Evolutionary conservation across 1,139 yeast species (phyloP), one percentile per base, ranked within the genome.

Genomic region (Taphrina deformans): DNA sequence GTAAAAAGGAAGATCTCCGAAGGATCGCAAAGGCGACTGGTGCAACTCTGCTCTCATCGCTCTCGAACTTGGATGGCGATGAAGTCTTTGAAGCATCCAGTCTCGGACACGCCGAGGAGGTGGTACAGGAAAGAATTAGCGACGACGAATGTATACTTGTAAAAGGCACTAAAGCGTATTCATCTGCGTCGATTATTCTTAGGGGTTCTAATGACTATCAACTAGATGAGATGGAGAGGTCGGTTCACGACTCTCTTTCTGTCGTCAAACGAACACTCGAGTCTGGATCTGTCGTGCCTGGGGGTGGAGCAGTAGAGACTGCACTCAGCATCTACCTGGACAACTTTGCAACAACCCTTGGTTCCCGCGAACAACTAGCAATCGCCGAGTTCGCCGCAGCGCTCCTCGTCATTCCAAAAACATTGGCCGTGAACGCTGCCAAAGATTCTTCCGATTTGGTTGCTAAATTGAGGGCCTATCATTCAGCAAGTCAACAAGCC

Each of bases 21-120:
- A 85, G 99, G 80, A 93, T 95, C 72, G 98, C 99, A 10, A 85
- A 97, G 74, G 99, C 99, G 46, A 90, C 98, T 3, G 99, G 99
- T 67, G 99, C 97, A 48, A 89, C 97, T 2, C 80, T 95, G 73
- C 83, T 95, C 60, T 82, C 89, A 68, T 88, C 89, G 69, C 84
- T 95, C 83, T 87, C 97, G 67, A 93, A 95, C 75, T 82, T 95
- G 76, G 99, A 93, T 76, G 99, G 99, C 72, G 99, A 95, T 66
- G 99, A 95, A 77, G 90, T 95, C 41, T 95, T 92, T 75, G 99
- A 95, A 77, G 71, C 91, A 2, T 82, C 89, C 60, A 88, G 86
- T 75, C 80, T 95, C 72, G 99, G 99, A 68, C 78, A 82, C 66
- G 98, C 99, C 64, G 96, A 89, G 70, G 96, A 89, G 76, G 99